Conservation (phyloP, 768 basidiomycete genomes). For the Tylopilus sp. region DNA sequence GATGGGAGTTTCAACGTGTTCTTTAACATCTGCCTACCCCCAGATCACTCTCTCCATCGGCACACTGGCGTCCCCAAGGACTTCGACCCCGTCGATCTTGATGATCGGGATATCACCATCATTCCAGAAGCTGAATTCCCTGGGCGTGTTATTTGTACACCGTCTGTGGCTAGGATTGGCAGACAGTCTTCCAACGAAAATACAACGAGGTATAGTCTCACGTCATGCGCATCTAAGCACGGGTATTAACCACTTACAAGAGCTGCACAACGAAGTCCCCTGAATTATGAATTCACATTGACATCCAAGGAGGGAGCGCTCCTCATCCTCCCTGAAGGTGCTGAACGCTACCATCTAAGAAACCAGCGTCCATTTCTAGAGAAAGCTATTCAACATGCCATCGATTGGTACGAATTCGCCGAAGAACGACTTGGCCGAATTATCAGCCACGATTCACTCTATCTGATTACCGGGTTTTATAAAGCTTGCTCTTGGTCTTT, state of each 20-base stretch:
- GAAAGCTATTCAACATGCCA: background rate
- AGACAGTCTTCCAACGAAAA: background rate
- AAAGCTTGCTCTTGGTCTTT: background rate
- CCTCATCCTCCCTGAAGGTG: background rate
- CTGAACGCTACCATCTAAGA: background rate
- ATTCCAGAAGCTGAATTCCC: background rate
- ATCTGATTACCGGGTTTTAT: background rate
- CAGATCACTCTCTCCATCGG: background rate
- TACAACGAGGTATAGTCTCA: background rate
- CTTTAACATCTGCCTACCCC: too few species aligned
- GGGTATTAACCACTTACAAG: background rate
- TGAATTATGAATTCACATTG: background rate
- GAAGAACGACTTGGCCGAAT: too few species aligned
- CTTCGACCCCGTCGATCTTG: background rate
- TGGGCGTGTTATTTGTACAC: background rate
- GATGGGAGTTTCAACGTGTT: too few species aligned
- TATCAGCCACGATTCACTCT: background rate
- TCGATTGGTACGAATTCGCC: background rate
- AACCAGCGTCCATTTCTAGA: background rate
- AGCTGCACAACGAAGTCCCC: background rate
- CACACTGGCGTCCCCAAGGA: background rate
- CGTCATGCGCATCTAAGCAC: background rate
- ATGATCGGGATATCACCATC: background rate
- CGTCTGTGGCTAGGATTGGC: background rate
- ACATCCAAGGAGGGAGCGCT: background rate